Base-by-base conservation (phyloP, 2,329 filamentous ascomycete species). In the Sporothrix pseudoabietina region DNA sequence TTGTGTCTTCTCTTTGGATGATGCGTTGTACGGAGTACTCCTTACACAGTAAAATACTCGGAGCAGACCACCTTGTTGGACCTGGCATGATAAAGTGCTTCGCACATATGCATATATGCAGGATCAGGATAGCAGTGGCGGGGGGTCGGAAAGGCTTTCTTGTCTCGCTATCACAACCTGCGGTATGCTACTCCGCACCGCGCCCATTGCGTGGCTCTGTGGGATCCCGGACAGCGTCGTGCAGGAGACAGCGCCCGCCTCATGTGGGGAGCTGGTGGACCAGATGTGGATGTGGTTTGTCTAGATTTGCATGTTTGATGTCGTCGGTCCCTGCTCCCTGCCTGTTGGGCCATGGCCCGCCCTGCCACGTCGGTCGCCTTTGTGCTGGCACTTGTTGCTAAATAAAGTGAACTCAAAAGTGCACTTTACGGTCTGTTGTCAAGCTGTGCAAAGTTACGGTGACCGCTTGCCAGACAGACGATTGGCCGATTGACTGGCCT, bases 301-400 rank as follows among this genome's bases (percentile, higher is more conserved):
- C n/a, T 2, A 16, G 35, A 30, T 66, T 19, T 41, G 55, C 30
- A 59, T 59, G 26, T 59, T 35, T 12, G 30, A 35, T 32, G 14
- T 22, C 9, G 7, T 47, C 26, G 44, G 9, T 19, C 30, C n/a
- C n/a, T n/a, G n/a, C n/a, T n/a, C n/a, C 49, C 49, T 32, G 19
- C n/a, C 3, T 47, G 30, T 55, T 55, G 30, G 47, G 49, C 49
- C 49, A 26, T 22, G 66, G 49, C 30, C 30, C 66, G 22, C 49
- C 41, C 49, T 69, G 66, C 66, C 66, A 69, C 47, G 26, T 69
- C 66, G 66, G n/a, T 35, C 41, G n/a, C 12, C n/a, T 30, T 49
- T 55, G 32, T 32, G 35, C 35, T 26, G 66, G 16, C 14, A 10
- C 10, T 7, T 30, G 8, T 12, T 49, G 66, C 39, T 7, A 16